These are phyloP conservation scores for Cyanidium caldarium DNA, from an alignment of 23 red algal species.

Conservation along the genomic window DNA sequence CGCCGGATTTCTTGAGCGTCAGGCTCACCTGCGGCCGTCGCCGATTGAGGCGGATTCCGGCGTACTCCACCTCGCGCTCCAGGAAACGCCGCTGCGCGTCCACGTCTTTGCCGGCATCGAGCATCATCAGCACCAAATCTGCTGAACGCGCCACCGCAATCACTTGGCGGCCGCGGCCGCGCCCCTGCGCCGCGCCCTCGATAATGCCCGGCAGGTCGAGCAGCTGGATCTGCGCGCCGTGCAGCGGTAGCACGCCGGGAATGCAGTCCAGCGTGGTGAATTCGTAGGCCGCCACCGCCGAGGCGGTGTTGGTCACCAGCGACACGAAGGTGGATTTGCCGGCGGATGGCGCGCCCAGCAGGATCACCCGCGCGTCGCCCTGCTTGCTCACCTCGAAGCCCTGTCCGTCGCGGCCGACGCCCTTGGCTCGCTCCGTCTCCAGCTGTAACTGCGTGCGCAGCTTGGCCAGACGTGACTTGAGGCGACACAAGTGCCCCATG, in stretches of 20 bases:
- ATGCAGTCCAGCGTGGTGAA: conserved; percentile 97
- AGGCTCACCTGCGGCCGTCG: conserved; percentile 51
- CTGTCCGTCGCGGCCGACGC: conserved; percentile 50
- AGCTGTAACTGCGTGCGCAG: conserved; percentile 20
- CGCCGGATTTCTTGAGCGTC: conserved; percentile 51
- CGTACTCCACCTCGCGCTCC: conserved; percentile 81
- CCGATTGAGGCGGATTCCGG: conserved; percentile 94
- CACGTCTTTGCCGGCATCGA: conserved; percentile 79
- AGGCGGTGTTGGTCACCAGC: conserved; percentile 44
- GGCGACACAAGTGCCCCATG: conserved; percentile 35
- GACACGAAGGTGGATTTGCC: conserved; percentile 89
- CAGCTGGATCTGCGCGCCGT: conserved; percentile 83
- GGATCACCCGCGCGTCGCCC: conserved; percentile 82
- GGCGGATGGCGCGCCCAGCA: conserved; percentile 88
- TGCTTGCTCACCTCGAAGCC: conserved; percentile 96
- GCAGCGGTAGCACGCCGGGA: conserved; percentile 68
- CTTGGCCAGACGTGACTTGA: conserved; percentile 94
- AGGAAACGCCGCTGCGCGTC: conserved; percentile 61
- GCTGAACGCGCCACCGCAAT: conserved; percentile 95
- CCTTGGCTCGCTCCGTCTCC: conserved; percentile 15
- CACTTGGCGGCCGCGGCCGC: conserved; percentile 83
- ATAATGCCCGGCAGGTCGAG: conserved; percentile 97
- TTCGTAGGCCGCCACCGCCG: conserved; percentile 56
- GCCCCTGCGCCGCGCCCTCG: conserved; percentile 92
- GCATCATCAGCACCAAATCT: conserved; percentile 70